These are phyloP conservation scores for Chlorella sp. DNA, from an alignment of 139 green algal species.

Conservation along the genomic window DNA sequence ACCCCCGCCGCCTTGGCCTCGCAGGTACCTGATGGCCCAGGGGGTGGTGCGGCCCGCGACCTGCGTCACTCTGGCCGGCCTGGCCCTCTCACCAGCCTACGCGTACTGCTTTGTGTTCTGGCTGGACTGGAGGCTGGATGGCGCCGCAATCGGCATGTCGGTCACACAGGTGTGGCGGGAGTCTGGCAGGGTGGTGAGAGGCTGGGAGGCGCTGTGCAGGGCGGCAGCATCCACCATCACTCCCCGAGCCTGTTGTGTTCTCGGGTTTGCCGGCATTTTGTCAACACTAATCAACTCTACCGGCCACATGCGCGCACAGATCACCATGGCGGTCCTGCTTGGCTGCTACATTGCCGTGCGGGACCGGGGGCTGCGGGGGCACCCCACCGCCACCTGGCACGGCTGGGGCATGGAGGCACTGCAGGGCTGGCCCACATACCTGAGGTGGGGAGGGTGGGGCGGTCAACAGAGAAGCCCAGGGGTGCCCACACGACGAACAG, in stretches of 20 bases:
- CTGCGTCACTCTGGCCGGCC: constrained; percentile 33
- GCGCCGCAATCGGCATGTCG: constrained; percentile 67
- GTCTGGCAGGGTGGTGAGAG: too few species aligned
- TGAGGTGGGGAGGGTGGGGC: too few species aligned
- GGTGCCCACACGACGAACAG: too few species aligned
- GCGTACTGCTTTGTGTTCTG: constrained; percentile 48
- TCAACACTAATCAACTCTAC: too few species aligned
- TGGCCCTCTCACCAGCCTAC: constrained; percentile 22
- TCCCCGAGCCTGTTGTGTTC: too few species aligned
- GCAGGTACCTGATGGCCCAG: neutral
- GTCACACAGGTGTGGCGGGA: constrained; percentile 44
- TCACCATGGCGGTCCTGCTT: constrained; percentile 58
- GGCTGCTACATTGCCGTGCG: constrained; percentile 47
- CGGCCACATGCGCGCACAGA: neutral
- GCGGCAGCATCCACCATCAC: too few species aligned
- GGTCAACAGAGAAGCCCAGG: neutral
- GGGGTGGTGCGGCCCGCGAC: constrained; percentile 57
- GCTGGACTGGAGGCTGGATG: constrained; percentile 56
- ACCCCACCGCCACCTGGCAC: constrained; percentile 72
- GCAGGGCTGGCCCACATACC: constrained; percentile 24
- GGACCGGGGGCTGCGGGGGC: constrained; percentile 57
- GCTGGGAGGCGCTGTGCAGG: too few species aligned
- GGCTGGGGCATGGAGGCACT: constrained; percentile 61
- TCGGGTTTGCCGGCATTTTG: too few species aligned
- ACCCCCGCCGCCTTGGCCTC: too few species aligned